These are phyloP conservation scores for Botrytis elliptica DNA, from an alignment of 2,329 filamentous ascomycete genomes.

Conservation along the genomic window DNA sequence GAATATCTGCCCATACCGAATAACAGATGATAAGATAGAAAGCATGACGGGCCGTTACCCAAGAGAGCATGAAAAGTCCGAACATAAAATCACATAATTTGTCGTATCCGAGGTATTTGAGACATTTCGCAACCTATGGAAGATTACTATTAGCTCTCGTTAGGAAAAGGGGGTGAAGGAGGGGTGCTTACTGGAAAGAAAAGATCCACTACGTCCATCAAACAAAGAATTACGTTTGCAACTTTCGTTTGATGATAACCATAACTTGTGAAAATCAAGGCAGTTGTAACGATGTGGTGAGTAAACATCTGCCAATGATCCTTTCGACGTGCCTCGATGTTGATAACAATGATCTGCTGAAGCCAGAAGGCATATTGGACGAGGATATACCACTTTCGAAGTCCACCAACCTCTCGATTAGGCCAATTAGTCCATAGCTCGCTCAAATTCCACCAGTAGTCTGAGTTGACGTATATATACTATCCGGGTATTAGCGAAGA, in stretches of 20 bases:
- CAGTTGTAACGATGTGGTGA: constrained; percentile 87
- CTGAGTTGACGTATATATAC: constrained; percentile 77
- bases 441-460: constrained; percentile 73
- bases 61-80: constrained; percentile 79
- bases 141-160: constrained; percentile 17
- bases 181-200: constrained; percentile 66
- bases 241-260: constrained; percentile 83
- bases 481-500: constrained; percentile 42
- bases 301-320: constrained; percentile 95
- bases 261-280: constrained; percentile 78
- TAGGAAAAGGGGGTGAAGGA: background rate
- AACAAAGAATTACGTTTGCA: constrained; percentile 81
- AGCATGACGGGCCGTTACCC: constrained; percentile 81
- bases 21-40: constrained; percentile 78
- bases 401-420: constrained; percentile 66
- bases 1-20: constrained; percentile 71
- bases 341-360: constrained; percentile 89
- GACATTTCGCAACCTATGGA: constrained; percentile 76
- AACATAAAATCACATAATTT: constrained; percentile 79
- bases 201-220: constrained; percentile 93
- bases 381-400: constrained; percentile 87
- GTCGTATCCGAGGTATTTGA: constrained; percentile 82
- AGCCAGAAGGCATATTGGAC: constrained; percentile 90
- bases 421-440: constrained; percentile 88
- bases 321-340: constrained; percentile 91